Evolutionary conservation across 2,329 filamentous ascomycete genomes (phyloP), one percentile per base, ranked within the genome.

Genomic region (Coniochaeta hoffmannii): DNA sequence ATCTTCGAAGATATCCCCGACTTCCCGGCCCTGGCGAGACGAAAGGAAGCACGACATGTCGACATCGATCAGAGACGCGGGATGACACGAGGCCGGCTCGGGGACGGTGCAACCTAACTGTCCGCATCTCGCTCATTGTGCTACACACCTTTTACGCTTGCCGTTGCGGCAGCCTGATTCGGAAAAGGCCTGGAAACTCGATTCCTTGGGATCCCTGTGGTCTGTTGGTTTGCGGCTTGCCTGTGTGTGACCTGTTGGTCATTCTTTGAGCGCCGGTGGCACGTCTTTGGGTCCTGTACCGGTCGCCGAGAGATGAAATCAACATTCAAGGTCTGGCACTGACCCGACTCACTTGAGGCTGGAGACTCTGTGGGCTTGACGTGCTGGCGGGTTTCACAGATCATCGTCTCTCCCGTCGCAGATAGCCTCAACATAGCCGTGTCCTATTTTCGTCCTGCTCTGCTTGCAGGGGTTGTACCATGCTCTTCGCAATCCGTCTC

Each of bases 1-100:
- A 53, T 53, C 56, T n/a, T n/a, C n/a, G n/a, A n/a, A n/a, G n/a
- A n/a, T n/a, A 55, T 38, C 60, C 61, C 58, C 61, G 57, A 55
- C 55, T 28, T 61, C 56, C 57, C 60, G 60, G 60, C 53, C 55
- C 60, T n/a, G n/a, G 59, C 56, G 55, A 41, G 22, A 31, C 11
- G 30, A 32, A 12, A 32, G 41, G 36, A 41, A 50, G 56, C 49
- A 55, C 50, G n/a, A 34, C 55, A 49, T 26, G 51, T n/a, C 1
- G 31, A 35, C 28, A 15, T n/a, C 8, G 46, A 15, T 9, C 19
- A 11, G 17, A 12, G 35, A 7, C 30, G 36, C 36, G 36, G 36
- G 17, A 41, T 22, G 28, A 24, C 17, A 32, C 12, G 7, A 12
- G 12, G 30, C 17, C 17, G 24, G n/a, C 53, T 22, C 46, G 53